Conservation (phyloP, 352 stramenopile genomes). For the Globisporangium abappressorium region DNA sequence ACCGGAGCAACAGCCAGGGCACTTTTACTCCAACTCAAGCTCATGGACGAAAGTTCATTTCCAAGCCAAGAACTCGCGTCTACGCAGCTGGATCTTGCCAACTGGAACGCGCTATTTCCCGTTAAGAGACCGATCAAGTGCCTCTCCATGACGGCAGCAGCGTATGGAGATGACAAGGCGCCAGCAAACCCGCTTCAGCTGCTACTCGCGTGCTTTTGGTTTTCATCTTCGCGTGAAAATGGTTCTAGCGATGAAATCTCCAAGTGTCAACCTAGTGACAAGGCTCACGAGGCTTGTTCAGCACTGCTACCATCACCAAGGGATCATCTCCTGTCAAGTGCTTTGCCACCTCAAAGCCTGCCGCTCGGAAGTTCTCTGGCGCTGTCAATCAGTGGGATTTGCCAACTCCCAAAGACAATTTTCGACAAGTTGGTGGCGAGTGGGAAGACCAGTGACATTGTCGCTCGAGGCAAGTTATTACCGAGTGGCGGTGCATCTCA, state of each 20-base stretch:
- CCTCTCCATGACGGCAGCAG: background rate
- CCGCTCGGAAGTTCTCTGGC: constrained; percentile 5
- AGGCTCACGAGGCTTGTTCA: background rate
- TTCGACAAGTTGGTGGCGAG: background rate
- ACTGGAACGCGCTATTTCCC: background rate
- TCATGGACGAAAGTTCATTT: constrained; percentile 1
- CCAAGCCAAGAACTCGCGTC: background rate
- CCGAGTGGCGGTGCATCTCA: background rate
- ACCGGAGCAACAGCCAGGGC: background rate
- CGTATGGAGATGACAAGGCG: background rate
- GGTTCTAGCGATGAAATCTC: background rate
- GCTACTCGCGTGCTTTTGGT: constrained; percentile 6
- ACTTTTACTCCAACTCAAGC: background rate
- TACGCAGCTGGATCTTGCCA: background rate
- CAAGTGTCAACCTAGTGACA: no score
- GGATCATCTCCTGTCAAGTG: background rate
- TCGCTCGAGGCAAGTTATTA: background rate
- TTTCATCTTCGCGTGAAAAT: background rate
- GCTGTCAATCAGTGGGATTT: constrained; percentile 8
- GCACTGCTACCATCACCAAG: background rate
- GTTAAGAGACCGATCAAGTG: background rate
- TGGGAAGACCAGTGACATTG: background rate
- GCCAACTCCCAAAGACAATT: background rate
- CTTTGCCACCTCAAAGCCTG: background rate
- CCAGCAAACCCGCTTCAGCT: background rate